Evolutionary conservation across 306 rosid genomes (phyloP).

Genomic region (Prunus persica): DNA sequence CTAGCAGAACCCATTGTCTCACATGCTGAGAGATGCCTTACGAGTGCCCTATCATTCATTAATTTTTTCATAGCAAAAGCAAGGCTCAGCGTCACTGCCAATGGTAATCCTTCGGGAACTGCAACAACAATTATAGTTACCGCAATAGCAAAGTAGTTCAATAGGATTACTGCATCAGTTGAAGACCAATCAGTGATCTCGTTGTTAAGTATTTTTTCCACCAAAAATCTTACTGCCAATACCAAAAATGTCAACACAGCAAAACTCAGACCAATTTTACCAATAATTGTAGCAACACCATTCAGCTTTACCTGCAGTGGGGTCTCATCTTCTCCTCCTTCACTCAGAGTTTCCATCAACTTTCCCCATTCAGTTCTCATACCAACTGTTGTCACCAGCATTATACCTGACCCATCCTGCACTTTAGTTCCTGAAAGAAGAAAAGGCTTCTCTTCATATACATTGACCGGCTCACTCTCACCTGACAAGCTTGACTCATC

Average conservation of each 20-base stretch:
- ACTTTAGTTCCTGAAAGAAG: slow-evolving; percentile 96
- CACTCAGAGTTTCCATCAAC: slow-evolving; percentile 85
- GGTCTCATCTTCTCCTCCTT: slow-evolving; percentile 98
- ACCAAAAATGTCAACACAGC: slow-evolving; percentile 79
- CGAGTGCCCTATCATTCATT: slow-evolving; percentile 85
- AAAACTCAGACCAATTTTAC: slow-evolving; percentile 84
- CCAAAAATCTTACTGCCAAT: slow-evolving; percentile 55
- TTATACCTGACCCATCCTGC: slow-evolving; percentile 87
- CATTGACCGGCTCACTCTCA: slow-evolving; percentile 80
- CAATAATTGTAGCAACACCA: slow-evolving; percentile 93
- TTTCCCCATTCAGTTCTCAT: slow-evolving; percentile 99
- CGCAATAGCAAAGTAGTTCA: slow-evolving; percentile 84
- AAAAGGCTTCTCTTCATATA: slow-evolving; percentile 61
- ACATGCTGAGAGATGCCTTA: slow-evolving; percentile 94
- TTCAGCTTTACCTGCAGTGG: slow-evolving; percentile 96
- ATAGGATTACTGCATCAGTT: slow-evolving; percentile 60
- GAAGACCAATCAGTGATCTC: slow-evolving; percentile 68
- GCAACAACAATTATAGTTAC: slow-evolving; percentile 94
- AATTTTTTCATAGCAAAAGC: slow-evolving; percentile 97
- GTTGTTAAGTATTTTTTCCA: slow-evolving; percentile 46
- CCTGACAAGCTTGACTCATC: slow-evolving; percentile 95
- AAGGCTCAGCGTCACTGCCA: slow-evolving; percentile 97
- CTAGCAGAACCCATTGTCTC: slow-evolving; percentile 97
- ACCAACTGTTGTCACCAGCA: slow-evolving; percentile 93
- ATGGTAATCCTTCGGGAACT: slow-evolving; percentile 95